Percentiles rank a stretch among this genome's conserved stretches.
These are phyloP conservation scores for Aspergillus fischeri DNA, from an alignment of 2,329 filamentous ascomycete genomes.

Conservation along the genomic window DNA sequence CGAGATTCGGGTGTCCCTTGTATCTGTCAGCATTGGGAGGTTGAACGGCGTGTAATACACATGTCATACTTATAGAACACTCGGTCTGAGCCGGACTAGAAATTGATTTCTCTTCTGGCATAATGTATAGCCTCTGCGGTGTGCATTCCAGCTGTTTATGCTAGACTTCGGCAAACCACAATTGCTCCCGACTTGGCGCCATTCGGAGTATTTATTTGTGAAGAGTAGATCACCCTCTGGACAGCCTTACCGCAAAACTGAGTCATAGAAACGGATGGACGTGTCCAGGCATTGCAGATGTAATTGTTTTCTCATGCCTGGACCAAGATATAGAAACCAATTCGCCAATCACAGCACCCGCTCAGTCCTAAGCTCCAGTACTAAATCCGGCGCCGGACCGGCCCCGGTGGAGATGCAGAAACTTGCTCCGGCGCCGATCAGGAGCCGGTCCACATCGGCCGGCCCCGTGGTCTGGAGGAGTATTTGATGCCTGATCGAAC, in stretches of 20 bases:
- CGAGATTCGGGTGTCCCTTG: neutral
- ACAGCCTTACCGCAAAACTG: neutral
- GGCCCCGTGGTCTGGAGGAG: neutral
- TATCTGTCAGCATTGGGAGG: neutral
- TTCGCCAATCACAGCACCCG: constrained; percentile 2
- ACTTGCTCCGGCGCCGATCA: neutral
- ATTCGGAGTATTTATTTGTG: neutral
- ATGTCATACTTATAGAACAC: neutral
- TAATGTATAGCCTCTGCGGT: neutral
- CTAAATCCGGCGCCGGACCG: neutral
- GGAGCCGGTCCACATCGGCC: neutral
- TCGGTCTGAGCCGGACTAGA: neutral
- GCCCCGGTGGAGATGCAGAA: neutral
- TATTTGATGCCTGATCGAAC: neutral
- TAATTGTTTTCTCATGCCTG: neutral
- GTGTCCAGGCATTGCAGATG: neutral
- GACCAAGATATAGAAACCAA: neutral
- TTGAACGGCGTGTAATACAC: neutral
- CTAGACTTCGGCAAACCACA: neutral
- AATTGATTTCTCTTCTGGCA: neutral
- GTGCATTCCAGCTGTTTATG: neutral
- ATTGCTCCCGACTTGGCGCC: neutral
- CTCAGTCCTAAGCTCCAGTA: neutral
- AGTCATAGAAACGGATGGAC: neutral
- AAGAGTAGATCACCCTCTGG: neutral